Conservation (phyloP, 2,329 filamentous ascomycete genomes). For the Beauveria scarabaeidicola region DNA sequence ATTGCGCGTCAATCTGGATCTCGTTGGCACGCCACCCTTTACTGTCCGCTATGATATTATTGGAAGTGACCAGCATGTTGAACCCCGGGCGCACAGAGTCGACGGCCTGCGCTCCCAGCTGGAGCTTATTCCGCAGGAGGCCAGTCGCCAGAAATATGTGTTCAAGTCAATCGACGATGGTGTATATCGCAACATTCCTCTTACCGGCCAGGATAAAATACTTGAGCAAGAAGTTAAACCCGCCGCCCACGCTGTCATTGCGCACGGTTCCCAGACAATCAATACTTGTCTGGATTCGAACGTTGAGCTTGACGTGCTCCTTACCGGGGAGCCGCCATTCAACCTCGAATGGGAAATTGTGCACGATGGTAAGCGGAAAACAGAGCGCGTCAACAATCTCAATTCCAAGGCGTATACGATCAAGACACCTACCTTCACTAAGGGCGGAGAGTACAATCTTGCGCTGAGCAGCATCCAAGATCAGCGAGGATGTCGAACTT, state of each 20-base stretch:
- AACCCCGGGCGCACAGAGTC: slow-evolving; percentile 48
- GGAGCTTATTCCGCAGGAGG: slow-evolving; percentile 70
- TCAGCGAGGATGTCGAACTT: slow-evolving; percentile 75
- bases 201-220: slow-evolving; percentile 53
- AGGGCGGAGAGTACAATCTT: slow-evolving; percentile 85
- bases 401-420: slow-evolving; percentile 58
- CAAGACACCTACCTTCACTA: slow-evolving; percentile 61
- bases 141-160: slow-evolving; percentile 78
- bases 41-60: slow-evolving; percentile 68
- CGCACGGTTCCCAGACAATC: slow-evolving; percentile 42
- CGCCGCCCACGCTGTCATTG: slow-evolving; percentile 70
- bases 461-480: slow-evolving; percentile 82
- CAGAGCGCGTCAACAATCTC: slow-evolving; percentile 57
- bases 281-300: slow-evolving; percentile 77
- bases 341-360: slow-evolving; percentile 86
- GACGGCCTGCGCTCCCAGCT: slow-evolving; percentile 73
- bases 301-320: slow-evolving; percentile 62
- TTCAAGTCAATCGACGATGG: slow-evolving; percentile 75
- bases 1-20: slow-evolving; percentile 76
- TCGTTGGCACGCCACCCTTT: slow-evolving; percentile 90
- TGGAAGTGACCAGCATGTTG: slow-evolving; percentile 45
- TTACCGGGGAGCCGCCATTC: slow-evolving; percentile 81
- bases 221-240: slow-evolving; percentile 91
- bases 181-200: slow-evolving; percentile 62
- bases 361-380: slow-evolving; percentile 76